Conservation (phyloP, 441 rosid species). For the Erysimum cheiri region DNA sequence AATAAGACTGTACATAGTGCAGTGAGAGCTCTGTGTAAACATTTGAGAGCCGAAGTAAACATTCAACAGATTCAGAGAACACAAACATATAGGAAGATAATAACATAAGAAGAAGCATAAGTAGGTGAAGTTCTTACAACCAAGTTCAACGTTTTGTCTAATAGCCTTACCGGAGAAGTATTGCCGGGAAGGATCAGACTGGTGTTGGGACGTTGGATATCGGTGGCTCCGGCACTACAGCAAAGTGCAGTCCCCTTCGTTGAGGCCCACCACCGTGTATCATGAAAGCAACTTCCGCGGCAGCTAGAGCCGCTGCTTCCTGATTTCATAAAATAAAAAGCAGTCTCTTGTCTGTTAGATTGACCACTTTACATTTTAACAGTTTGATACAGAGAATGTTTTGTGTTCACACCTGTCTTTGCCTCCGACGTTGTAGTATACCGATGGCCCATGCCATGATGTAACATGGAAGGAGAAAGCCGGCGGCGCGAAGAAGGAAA, state of each 20-base stretch:
- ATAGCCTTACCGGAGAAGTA: constrained; percentile 33
- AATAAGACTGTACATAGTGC: constrained; percentile 36
- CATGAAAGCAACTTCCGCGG: constrained; percentile 88
- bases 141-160: constrained; percentile 29
- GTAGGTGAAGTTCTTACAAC: constrained; percentile 36
- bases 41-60: constrained; percentile 22
- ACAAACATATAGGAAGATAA: constrained; percentile 26
- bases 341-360: neutral
- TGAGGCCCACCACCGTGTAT: constrained; percentile 63
- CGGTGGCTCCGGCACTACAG: constrained; percentile 63
- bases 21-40: constrained; percentile 25
- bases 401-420: constrained; percentile 70
- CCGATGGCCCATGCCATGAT: constrained; percentile 99
- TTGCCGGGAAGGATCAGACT: constrained; percentile 51
- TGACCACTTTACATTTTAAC: constrained; percentile 6
- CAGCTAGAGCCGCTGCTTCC: constrained; percentile 95
- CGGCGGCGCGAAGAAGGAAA: constrained; percentile 87
- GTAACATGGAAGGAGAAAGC: constrained; percentile 95
- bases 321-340: constrained; percentile 44
- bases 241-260: constrained; percentile 67
- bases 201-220: constrained; percentile 53
- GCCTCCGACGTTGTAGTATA: constrained; percentile 89
- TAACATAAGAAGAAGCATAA: constrained; percentile 33
- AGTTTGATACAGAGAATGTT: neutral
- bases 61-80: constrained; percentile 27